Conservation (phyloP, 768 basidiomycete genomes). For the Terana coerulea region DNA sequence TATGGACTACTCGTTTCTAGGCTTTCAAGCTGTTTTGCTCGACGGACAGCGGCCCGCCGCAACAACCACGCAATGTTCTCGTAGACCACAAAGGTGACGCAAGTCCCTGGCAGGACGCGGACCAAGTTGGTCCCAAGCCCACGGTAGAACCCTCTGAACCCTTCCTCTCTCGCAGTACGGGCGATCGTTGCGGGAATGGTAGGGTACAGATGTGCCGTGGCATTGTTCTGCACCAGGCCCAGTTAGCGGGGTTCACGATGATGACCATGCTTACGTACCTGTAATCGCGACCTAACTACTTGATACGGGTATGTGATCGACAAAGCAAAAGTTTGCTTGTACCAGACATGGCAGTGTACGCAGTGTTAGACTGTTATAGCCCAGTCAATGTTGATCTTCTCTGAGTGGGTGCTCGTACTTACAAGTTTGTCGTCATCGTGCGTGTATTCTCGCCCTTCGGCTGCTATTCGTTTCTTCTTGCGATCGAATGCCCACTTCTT, state of each 20-base stretch:
- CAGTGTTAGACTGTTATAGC: constrained; percentile 71
- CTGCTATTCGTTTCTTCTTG: constrained; percentile 60
- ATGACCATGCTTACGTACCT: constrained; percentile 47
- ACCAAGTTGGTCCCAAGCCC: constrained; percentile 93
- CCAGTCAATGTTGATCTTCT: too few relatives aligned
- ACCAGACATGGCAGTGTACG: constrained; percentile 92
- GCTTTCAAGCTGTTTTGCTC: constrained; percentile 35
- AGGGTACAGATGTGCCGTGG: constrained; percentile 66
- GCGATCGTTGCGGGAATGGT: constrained; percentile 78
- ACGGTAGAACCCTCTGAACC: constrained; percentile 85
- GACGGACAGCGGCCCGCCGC: constrained; percentile 57
- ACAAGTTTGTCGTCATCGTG: constrained; percentile 84
- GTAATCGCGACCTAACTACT: constrained; percentile 90
- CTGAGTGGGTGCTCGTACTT: constrained; percentile 33
- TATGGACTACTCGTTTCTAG: too few relatives aligned
- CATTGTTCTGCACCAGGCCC: constrained; percentile 51
- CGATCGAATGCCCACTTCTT: constrained; percentile 84
- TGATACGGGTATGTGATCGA: constrained; percentile 94
- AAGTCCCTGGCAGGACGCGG: constrained; percentile 93
- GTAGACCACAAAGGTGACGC: constrained; percentile 97
- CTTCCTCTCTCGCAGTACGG: constrained; percentile 80
- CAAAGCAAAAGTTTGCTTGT: constrained; percentile 86
- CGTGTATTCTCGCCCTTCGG: constrained; percentile 60
- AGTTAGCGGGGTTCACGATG: background rate
- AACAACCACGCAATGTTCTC: constrained; percentile 87